These are phyloP conservation scores for Scedosporium apiospermum DNA, from an alignment of 2,329 filamentous ascomycete species.

Conservation along the genomic window DNA sequence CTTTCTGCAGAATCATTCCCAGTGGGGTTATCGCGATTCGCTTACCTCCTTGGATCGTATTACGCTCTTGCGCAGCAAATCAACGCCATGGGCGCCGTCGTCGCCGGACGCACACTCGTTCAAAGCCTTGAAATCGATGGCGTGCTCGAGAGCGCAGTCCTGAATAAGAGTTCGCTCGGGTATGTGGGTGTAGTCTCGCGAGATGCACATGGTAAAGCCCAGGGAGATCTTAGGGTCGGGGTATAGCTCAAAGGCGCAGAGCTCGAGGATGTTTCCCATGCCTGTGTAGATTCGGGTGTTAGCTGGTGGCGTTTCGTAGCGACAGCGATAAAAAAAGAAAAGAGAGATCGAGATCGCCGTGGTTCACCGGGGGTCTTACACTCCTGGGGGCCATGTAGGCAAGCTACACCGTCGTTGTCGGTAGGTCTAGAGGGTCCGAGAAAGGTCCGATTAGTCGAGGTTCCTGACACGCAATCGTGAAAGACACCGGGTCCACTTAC, in stretches of 20 bases:
- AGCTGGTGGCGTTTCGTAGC: background rate
- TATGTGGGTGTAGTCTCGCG: slow-evolving; percentile 65
- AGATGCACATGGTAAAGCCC: slow-evolving; percentile 88
- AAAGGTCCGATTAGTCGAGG: slow-evolving; percentile 2
- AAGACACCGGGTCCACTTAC: slow-evolving; percentile 30
- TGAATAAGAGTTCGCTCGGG: slow-evolving; percentile 70
- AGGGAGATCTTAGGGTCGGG: slow-evolving; percentile 80
- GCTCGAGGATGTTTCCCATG: slow-evolving; percentile 87
- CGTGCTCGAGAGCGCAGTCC: slow-evolving; percentile 84
- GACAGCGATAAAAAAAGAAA: background rate
- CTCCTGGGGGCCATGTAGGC: slow-evolving; percentile 82
- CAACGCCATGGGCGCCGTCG: slow-evolving; percentile 60
- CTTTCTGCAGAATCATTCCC: no score
- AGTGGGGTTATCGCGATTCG: slow-evolving; percentile 4
- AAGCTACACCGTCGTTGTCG: slow-evolving; percentile 72
- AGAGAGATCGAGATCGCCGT: background rate
- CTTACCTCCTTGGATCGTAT: slow-evolving; percentile 49
- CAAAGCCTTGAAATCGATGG: slow-evolving; percentile 70
- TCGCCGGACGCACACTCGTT: slow-evolving; percentile 76
- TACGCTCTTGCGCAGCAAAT: slow-evolving; percentile 59
- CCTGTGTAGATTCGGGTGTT: slow-evolving; percentile 23
- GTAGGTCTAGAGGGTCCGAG: slow-evolving; percentile 40
- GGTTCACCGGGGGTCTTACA: slow-evolving; percentile 32
- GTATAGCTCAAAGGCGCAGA: slow-evolving; percentile 78
- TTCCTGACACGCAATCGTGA: slow-evolving; percentile 5